Evolutionary conservation across 2,329 filamentous ascomycete genomes (phyloP).

Genomic region (Colletotrichum tofieldiae): DNA sequence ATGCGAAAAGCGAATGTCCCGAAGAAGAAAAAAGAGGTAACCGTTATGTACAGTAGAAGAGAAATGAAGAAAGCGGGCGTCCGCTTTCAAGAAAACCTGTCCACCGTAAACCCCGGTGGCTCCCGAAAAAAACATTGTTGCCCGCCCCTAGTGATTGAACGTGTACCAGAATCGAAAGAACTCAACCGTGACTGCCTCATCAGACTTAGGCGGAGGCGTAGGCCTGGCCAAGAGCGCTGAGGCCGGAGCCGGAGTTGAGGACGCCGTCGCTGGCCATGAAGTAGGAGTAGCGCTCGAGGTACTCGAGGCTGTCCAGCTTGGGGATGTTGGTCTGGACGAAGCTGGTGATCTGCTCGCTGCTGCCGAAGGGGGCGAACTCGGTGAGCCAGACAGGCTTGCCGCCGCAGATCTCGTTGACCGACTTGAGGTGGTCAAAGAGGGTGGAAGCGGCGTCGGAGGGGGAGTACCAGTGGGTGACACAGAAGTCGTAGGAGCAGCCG

Average conservation of each 20-base stretch:
- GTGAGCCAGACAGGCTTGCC: slow-evolving; percentile 74
- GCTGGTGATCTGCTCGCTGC: slow-evolving; percentile 57
- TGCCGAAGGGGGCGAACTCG: slow-evolving; percentile 72
- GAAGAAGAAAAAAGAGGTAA: slow-evolving; percentile 40
- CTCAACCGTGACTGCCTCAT: background rate
- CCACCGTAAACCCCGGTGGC: slow-evolving; percentile 10
- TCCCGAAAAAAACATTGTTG: background rate
- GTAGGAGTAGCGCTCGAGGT: slow-evolving; percentile 71
- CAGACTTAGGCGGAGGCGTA: slow-evolving; percentile 59
- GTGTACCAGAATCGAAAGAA: slow-evolving; percentile 22
- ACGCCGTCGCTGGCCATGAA: slow-evolving; percentile 65
- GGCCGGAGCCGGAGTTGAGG: slow-evolving; percentile 58
- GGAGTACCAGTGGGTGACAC: slow-evolving; percentile 77
- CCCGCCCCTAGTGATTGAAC: background rate
- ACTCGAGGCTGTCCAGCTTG: slow-evolving; percentile 64
- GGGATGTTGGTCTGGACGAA: slow-evolving; percentile 68
- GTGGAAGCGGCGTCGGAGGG: slow-evolving; percentile 60
- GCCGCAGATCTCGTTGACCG: slow-evolving; percentile 62
- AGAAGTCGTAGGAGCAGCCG: slow-evolving; percentile 71
- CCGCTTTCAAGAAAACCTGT: slow-evolving; percentile 2
- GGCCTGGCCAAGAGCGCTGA: slow-evolving; percentile 64
- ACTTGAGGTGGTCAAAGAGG: slow-evolving; percentile 69
- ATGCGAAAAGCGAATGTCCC: slow-evolving; percentile 40
- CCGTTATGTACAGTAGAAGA: slow-evolving; percentile 56
- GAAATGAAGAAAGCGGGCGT: slow-evolving; percentile 13